Percentiles rank a stretch among this genome's conserved stretches.
These are phyloP conservation scores for Auriscalpium vulgare DNA, from an alignment of 768 basidiomycete species.

Conservation along the genomic window DNA sequence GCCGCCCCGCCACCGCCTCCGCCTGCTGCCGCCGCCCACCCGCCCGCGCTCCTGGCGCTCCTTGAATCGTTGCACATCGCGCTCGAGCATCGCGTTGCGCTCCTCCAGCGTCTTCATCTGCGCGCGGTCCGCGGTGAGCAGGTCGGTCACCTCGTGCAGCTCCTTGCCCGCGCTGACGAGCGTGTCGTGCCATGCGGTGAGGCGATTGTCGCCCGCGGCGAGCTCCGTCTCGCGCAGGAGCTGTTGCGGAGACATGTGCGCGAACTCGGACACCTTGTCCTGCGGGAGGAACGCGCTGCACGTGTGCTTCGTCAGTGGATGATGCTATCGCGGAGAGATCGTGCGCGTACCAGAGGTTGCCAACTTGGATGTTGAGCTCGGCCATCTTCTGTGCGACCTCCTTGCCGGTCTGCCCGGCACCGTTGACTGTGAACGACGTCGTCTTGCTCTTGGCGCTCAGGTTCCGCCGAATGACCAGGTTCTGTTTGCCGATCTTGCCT, in stretches of 20 bases:
- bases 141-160: slow-evolving; percentile 41
- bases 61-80: slow-evolving; percentile 70
- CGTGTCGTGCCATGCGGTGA: slow-evolving; percentile 76
- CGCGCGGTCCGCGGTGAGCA: slow-evolving; percentile 43
- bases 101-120: slow-evolving; percentile 55
- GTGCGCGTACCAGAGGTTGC: slow-evolving; percentile 75
- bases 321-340: not conserved
- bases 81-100: slow-evolving; percentile 68
- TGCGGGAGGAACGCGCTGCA: slow-evolving; percentile 88
- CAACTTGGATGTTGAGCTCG: slow-evolving; percentile 84
- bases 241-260: slow-evolving; percentile 78
- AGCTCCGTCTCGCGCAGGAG: slow-evolving; percentile 84
- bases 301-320: not conserved
- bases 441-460: slow-evolving; percentile 50
- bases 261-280: slow-evolving; percentile 91
- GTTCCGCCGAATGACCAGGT: slow-evolving; percentile 72
- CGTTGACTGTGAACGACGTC: slow-evolving; percentile 68
- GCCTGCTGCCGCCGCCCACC: too few species aligned
- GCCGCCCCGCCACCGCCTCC: too few species aligned
- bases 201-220: slow-evolving; percentile 75
- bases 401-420: slow-evolving; percentile 46
- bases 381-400: slow-evolving; percentile 56
- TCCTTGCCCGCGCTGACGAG: slow-evolving; percentile 64
- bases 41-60: slow-evolving; percentile 63
- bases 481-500: slow-evolving; percentile 55